phyloP scores from a whole-genome alignment of 306 rosid genomes.

The Betula pendula region DNA sequence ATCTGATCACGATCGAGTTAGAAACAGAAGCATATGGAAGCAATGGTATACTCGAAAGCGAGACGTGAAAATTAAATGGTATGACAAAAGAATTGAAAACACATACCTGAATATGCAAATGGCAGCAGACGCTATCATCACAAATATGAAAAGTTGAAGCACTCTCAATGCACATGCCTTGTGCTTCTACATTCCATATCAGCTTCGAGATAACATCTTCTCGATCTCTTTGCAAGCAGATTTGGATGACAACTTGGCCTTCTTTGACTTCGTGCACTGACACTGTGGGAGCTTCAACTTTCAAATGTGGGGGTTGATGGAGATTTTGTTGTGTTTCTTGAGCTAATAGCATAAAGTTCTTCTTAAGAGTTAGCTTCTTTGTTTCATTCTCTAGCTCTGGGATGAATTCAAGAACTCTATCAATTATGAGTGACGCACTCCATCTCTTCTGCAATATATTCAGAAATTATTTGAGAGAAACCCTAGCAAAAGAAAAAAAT shows the following conservation, averaged over 20 bases:
- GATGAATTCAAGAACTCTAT: constrained; percentile 29
- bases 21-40: too few species aligned
- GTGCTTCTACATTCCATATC: constrained; percentile 9
- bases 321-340: too few species aligned
- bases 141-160: not conserved
- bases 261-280: not conserved
- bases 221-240: constrained; percentile 16
- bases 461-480: too few species aligned
- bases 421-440: constrained; percentile 34
- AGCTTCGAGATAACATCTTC: constrained; percentile 10
- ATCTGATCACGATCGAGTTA: too few species aligned
- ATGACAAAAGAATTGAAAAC: not conserved
- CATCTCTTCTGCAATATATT: constrained; percentile 37
- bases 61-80: too few species aligned
- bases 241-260: constrained; percentile 25
- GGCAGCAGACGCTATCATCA: not conserved
- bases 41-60: too few species aligned
- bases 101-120: not conserved
- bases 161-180: not conserved
- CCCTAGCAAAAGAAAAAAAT: too few species aligned
- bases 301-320: not conserved
- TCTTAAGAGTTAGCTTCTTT: constrained; percentile 18
- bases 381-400: constrained; percentile 33
- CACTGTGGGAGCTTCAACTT: constrained; percentile 1
- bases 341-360: constrained; percentile 6